Conservation (phyloP, 2,329 filamentous ascomycete genomes). For the Rhynchosporium agropyri region DNA sequence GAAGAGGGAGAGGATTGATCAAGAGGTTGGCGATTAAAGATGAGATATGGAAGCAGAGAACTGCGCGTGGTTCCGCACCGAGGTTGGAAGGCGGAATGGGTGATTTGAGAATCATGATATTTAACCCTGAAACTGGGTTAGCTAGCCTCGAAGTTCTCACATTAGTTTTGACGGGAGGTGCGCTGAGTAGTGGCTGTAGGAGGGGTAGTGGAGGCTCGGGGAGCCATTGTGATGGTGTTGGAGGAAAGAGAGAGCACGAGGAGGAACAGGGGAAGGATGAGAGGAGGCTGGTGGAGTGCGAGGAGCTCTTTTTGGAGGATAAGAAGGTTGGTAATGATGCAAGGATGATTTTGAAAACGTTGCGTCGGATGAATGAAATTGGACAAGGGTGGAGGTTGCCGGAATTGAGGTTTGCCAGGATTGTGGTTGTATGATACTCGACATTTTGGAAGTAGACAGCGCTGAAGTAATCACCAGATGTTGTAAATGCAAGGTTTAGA, state of each 20-base stretch:
- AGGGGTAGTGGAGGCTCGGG: neutral
- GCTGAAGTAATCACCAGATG: neutral
- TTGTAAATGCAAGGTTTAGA: too few species aligned
- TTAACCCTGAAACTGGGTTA: slow-evolving; percentile 9
- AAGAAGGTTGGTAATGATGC: slow-evolving; percentile 7
- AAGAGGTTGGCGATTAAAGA: slow-evolving; percentile 13
- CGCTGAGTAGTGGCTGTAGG: neutral
- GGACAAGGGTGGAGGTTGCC: slow-evolving; percentile 15
- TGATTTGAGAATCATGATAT: slow-evolving; percentile 18
- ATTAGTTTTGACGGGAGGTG: slow-evolving; percentile 11
- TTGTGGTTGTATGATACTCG: neutral
- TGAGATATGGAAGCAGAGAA: slow-evolving; percentile 13
- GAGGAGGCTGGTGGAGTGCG: neutral
- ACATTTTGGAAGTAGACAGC: neutral
- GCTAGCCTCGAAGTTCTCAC: slow-evolving; percentile 10
- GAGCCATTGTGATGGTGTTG: neutral
- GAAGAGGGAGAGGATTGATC: neutral
- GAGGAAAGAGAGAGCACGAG: neutral
- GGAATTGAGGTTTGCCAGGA: slow-evolving; percentile 18
- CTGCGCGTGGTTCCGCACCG: slow-evolving; percentile 4
- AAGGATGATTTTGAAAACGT: slow-evolving; percentile 11
- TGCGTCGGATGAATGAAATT: slow-evolving; percentile 8
- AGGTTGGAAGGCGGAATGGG: slow-evolving; percentile 7
- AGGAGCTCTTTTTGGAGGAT: slow-evolving; percentile 2
- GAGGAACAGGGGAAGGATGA: neutral